A percentile compares a stretch with the other conserved stretches of the same genome.
Evolutionary conservation across 768 basidiomycete species (phyloP).

Genomic region (Cyathus striatus): DNA sequence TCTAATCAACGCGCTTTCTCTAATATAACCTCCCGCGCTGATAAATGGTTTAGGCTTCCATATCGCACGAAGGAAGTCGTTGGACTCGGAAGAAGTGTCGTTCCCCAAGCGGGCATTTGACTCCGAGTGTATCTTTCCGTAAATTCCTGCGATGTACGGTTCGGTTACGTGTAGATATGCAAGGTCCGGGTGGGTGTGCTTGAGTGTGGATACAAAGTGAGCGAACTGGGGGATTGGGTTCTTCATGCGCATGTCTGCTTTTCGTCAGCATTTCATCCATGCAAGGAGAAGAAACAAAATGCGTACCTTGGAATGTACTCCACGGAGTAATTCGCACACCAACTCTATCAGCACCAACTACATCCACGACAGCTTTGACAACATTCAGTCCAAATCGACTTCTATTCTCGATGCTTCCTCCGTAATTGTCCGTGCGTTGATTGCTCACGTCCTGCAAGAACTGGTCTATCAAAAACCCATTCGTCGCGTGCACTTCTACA

Average conservation of each 20-base stretch:
- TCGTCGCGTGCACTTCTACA: conserved; percentile 45
- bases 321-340: conserved; percentile 58
- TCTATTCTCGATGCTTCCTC: conserved; percentile 62
- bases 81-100: not conserved
- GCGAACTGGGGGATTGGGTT: conserved; percentile 36
- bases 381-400: conserved; percentile 52
- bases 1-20: not conserved
- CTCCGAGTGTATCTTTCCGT: not conserved
- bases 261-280: too few species aligned
- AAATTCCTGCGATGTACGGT: conserved; percentile 5
- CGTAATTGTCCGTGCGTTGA: conserved; percentile 58
- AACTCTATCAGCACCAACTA: conserved; percentile 45
- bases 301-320: conserved; percentile 32
- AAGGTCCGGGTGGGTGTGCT: conserved; percentile 23
- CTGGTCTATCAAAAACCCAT: conserved; percentile 47
- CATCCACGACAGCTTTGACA: conserved; percentile 42
- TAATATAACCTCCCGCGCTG: not conserved
- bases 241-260: conserved; percentile 28
- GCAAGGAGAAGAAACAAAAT: too few species aligned
- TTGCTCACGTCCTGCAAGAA: conserved; percentile 56
- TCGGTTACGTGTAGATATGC: conserved; percentile 38
- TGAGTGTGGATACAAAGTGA: conserved; percentile 28
- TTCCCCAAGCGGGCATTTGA: not conserved
- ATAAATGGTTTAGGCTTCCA: not conserved
- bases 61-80: not conserved